These are phyloP conservation scores for Blastocystis sp. DNA, from an alignment of 352 stramenopile genomes.

Conservation along the genomic window DNA sequence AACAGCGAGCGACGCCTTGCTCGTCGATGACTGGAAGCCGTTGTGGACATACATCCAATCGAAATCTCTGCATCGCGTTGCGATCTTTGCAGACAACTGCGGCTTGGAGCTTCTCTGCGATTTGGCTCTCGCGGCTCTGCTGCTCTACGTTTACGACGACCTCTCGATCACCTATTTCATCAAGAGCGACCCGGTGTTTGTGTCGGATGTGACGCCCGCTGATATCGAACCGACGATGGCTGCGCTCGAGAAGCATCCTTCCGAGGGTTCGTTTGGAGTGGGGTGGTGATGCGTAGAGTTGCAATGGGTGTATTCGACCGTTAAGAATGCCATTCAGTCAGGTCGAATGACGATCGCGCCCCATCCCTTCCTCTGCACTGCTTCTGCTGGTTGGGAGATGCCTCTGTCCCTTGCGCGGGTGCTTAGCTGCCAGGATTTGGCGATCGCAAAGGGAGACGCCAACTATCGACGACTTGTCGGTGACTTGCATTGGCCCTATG, in stretches of 20 bases:
- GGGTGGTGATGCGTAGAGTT: not conserved
- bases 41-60: not conserved
- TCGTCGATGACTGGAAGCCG: not conserved
- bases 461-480: constrained; percentile 88
- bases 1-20: not conserved
- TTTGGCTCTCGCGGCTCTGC: constrained; percentile 4
- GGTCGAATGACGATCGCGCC: not conserved
- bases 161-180: constrained; percentile 67
- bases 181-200: constrained; percentile 70
- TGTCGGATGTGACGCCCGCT: constrained; percentile 67
- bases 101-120: constrained; percentile 45
- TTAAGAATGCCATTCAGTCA: not conserved
- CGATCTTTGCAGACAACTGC: constrained; percentile 31
- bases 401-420: not conserved
- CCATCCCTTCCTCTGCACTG: constrained; percentile 11
- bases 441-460: constrained; percentile 89
- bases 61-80: not conserved
- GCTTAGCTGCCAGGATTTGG: constrained; percentile 64
- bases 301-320: not conserved
- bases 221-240: constrained; percentile 68
- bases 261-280: not conserved
- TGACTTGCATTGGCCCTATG: constrained; percentile 77
- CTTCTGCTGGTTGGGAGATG: constrained; percentile 21
- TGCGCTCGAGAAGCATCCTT: not conserved
- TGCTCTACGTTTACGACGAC: not conserved